phyloP scores from a whole-genome alignment of 208 protist genomes.

The Trypanosoma rangeli region DNA sequence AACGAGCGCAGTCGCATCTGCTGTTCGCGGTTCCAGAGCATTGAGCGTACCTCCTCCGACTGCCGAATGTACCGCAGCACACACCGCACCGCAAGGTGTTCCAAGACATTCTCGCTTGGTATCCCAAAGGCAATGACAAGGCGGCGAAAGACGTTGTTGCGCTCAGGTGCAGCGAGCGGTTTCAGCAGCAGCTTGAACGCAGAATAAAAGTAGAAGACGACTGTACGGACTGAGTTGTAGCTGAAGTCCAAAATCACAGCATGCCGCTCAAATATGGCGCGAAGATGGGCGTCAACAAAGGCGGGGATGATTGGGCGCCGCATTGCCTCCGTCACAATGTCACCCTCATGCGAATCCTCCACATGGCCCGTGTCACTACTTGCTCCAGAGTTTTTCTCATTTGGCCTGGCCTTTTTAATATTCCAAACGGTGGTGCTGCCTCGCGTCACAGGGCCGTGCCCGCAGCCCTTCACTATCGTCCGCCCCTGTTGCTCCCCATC shows the following conservation, averaged over 20 bases:
- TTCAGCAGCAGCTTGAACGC: constrained; percentile 71
- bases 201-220: constrained; percentile 81
- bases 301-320: constrained; percentile 46
- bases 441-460: background rate
- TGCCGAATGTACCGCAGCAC: constrained; percentile 70
- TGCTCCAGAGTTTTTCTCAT: background rate
- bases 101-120: constrained; percentile 58
- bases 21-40: constrained; percentile 42
- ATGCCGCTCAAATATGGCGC: constrained; percentile 65
- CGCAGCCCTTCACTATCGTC: background rate
- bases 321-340: constrained; percentile 46
- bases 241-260: constrained; percentile 57
- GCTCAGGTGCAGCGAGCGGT: constrained; percentile 64
- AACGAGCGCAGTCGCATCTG: background rate
- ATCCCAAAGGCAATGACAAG: constrained; percentile 65
- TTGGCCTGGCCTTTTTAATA: background rate
- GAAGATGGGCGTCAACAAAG: constrained; percentile 49
- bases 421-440: background rate
- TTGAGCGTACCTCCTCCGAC: constrained; percentile 46
- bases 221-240: constrained; percentile 71
- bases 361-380: background rate
- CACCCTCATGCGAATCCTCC: constrained; percentile 11
- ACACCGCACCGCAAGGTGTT: constrained; percentile 76
- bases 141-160: constrained; percentile 71
- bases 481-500: background rate